Evolutionary conservation across 192 early-diverging fungal genomes (phyloP).

Genomic region (Borealophlyctis nickersoniae): DNA sequence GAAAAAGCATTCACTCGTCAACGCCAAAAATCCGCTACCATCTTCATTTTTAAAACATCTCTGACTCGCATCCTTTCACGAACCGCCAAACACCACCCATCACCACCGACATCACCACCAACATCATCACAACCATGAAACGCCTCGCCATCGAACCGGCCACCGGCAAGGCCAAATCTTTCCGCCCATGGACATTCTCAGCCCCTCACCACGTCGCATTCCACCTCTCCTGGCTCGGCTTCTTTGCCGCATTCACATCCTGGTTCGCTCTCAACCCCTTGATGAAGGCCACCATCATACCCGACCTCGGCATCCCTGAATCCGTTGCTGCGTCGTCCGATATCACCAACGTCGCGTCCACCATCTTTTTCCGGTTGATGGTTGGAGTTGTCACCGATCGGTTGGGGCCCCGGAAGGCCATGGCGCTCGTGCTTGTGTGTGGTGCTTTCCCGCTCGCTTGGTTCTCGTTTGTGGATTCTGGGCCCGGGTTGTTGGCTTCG

Average conservation of each 20-base stretch:
- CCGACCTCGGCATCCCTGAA: slow-evolving; percentile 49
- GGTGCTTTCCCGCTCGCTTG: slow-evolving; percentile 55
- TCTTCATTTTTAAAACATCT: too few species aligned
- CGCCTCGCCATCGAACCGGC: not conserved
- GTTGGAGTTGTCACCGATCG: slow-evolving; percentile 37
- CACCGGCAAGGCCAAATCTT: not conserved
- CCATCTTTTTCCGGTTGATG: slow-evolving; percentile 52
- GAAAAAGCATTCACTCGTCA: too few species aligned
- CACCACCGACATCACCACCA: too few species aligned
- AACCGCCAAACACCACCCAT: too few species aligned
- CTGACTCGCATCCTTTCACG: too few species aligned
- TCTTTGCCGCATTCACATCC: slow-evolving; percentile 36
- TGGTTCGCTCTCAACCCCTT: slow-evolving; percentile 68
- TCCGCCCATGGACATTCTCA: slow-evolving; percentile 15
- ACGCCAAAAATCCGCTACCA: too few species aligned
- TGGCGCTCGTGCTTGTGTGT: slow-evolving; percentile 49
- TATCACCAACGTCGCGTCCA: slow-evolving; percentile 52
- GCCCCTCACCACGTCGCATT: slow-evolving; percentile 34
- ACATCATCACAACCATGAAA: too few species aligned
- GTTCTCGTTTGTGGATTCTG: slow-evolving; percentile 43
- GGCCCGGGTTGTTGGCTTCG: slow-evolving; percentile 39
- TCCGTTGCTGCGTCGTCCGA: slow-evolving; percentile 44
- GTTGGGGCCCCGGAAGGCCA: slow-evolving; percentile 31
- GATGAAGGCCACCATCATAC: slow-evolving; percentile 46
- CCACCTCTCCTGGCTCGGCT: slow-evolving; percentile 38